Conservation (phyloP, 2,329 filamentous ascomycete genomes). For the Microthyrium microscopicum region DNA sequence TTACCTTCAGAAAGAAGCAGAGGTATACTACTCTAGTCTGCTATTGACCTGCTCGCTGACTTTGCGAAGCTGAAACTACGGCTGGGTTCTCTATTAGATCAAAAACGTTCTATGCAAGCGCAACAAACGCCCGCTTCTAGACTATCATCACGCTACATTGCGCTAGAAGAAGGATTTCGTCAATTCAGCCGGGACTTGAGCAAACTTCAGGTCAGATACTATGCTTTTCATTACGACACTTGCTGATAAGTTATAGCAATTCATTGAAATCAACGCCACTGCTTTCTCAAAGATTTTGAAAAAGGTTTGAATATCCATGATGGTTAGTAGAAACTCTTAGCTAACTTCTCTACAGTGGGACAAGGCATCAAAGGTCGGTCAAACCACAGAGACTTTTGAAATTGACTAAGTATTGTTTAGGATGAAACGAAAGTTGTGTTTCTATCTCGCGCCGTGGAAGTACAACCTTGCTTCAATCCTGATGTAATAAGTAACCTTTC, state of each 20-base stretch:
- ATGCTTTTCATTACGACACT: background rate
- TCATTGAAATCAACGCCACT: slow-evolving; percentile 94
- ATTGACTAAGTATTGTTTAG: slow-evolving; percentile 19
- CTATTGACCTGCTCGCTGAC: slow-evolving; percentile 11
- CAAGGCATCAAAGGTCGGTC: slow-evolving; percentile 76
- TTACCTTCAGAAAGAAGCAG: slow-evolving; percentile 93
- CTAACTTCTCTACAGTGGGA: slow-evolving; percentile 54
- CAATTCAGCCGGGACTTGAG: slow-evolving; percentile 94
- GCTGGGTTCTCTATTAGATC: slow-evolving; percentile 80
- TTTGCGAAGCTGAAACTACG: slow-evolving; percentile 69
- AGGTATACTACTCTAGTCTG: slow-evolving; percentile 41
- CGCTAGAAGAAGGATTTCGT: slow-evolving; percentile 89
- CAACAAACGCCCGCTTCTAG: slow-evolving; percentile 62
- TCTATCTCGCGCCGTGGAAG: slow-evolving; percentile 85
- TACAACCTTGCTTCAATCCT: slow-evolving; percentile 95
- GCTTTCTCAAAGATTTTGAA: slow-evolving; percentile 98
- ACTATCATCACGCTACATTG: slow-evolving; percentile 83
- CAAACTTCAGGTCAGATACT: slow-evolving; percentile 53
- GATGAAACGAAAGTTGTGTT: slow-evolving; percentile 97
- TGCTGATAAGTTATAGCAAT: slow-evolving; percentile 45
- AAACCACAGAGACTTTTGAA: background rate
- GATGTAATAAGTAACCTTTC: slow-evolving; percentile 93
- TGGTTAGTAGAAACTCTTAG: slow-evolving; percentile 8
- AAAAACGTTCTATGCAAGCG: slow-evolving; percentile 81
- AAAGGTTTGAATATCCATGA: slow-evolving; percentile 41